These are phyloP conservation scores for Suillus paluster DNA, from an alignment of 768 basidiomycete genomes.

Conservation along the genomic window DNA sequence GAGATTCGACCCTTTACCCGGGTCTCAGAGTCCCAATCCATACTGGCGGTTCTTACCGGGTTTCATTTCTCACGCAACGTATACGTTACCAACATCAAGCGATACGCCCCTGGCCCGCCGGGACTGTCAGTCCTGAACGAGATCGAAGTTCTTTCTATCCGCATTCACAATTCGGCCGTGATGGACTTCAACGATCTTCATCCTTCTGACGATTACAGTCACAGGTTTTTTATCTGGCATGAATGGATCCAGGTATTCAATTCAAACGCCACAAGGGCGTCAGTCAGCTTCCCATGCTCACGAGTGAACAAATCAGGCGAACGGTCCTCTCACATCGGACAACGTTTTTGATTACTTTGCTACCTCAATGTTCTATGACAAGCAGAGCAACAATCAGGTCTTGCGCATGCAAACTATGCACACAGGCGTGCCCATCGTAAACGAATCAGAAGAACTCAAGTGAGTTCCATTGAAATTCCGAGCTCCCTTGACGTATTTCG, in stretches of 20 bases:
- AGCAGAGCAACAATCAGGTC: constrained; percentile 90
- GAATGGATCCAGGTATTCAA: constrained; percentile 78
- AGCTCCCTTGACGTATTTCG: constrained; percentile 8
- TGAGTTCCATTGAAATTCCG: constrained; percentile 39
- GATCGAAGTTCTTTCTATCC: background rate
- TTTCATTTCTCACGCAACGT: constrained; percentile 38
- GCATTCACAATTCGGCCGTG: background rate
- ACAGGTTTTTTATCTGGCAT: constrained; percentile 89
- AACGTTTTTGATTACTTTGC: constrained; percentile 92
- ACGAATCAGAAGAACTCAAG: constrained; percentile 89
- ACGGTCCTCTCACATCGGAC: constrained; percentile 74
- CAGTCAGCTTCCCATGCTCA: constrained; percentile 2
- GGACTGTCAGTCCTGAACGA: no score
- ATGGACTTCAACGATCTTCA: constrained; percentile 70
- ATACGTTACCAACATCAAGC: background rate
- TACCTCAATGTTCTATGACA: constrained; percentile 92
- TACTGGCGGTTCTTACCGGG: constrained; percentile 2
- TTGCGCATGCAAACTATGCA: constrained; percentile 94
- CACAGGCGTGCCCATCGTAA: constrained; percentile 72
- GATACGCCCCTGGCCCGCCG: background rate
- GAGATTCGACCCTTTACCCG: background rate
- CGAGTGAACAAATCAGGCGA: constrained; percentile 50
- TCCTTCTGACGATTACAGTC: constrained; percentile 80
- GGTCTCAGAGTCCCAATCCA: background rate
- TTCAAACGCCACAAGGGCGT: constrained; percentile 4